These are phyloP conservation scores for Metarhizium humberi DNA, from an alignment of 2,329 filamentous ascomycete genomes.

Conservation along the genomic window DNA sequence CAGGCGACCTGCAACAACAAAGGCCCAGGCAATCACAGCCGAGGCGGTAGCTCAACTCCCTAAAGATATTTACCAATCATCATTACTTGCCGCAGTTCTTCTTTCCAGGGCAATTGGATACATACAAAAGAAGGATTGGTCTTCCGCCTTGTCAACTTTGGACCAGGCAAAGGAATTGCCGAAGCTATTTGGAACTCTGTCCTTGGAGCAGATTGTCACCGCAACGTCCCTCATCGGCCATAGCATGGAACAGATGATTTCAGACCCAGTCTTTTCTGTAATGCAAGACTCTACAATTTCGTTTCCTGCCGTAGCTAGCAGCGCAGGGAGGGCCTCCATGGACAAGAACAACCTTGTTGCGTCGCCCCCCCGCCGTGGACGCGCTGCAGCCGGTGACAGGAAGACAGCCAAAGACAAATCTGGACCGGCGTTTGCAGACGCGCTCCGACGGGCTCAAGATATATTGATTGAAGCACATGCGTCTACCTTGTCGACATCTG, in stretches of 20 bases:
- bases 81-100: constrained; percentile 25
- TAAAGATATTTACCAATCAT: constrained; percentile 26
- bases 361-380: constrained; percentile 24
- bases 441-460: constrained; percentile 56
- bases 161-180: constrained; percentile 36
- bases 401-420: constrained; percentile 21
- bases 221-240: constrained; percentile 60
- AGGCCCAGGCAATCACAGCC: constrained; percentile 8
- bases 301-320: constrained; percentile 57
- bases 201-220: constrained; percentile 49
- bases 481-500: constrained; percentile 40
- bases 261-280: constrained; percentile 78
- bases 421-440: constrained; percentile 42
- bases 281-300: constrained; percentile 90
- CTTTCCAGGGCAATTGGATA: constrained; percentile 32
- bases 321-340: constrained; percentile 28
- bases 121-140: constrained; percentile 44
- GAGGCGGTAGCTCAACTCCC: constrained; percentile 12
- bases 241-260: constrained; percentile 62
- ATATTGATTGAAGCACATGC: constrained; percentile 55
- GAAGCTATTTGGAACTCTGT: constrained; percentile 28
- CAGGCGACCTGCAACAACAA: constrained; percentile 10
- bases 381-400: constrained; percentile 8
- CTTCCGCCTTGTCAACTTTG: constrained; percentile 47
- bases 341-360: constrained; percentile 27